A percentile compares a stretch with the other conserved stretches of the same genome.
phyloP scores from a whole-genome alignment of 169 alveolate species.

The Plasmodium ovale region DNA sequence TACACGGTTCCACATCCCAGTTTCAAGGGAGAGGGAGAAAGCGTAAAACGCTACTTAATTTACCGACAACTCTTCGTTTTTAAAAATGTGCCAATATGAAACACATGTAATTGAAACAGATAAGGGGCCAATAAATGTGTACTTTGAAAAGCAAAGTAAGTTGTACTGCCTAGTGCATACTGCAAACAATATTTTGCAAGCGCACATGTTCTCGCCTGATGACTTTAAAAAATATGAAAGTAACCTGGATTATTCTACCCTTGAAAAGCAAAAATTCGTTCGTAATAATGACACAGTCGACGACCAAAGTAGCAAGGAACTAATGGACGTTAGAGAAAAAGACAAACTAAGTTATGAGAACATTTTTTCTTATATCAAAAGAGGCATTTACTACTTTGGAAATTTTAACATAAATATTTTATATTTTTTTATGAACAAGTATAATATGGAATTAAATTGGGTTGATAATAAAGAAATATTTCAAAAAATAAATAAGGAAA shows the following conservation, averaged over 20 bases:
- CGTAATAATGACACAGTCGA: not conserved
- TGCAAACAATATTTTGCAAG: conserved; percentile 70
- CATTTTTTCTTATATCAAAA: conserved; percentile 28
- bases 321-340: not conserved
- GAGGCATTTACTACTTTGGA: conserved; percentile 61
- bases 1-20: too few species aligned
- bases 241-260: not conserved
- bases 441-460: conserved; percentile 56
- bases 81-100: conserved; percentile 61
- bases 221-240: conserved; percentile 53
- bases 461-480: conserved; percentile 68
- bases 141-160: conserved; percentile 64
- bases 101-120: conserved; percentile 47
- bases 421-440: conserved; percentile 60
- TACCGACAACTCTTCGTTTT: too few species aligned
- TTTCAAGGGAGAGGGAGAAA: too few species aligned
- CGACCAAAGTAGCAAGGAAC: not conserved
- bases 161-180: conserved; percentile 71
- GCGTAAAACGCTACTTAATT: too few species aligned
- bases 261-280: not conserved
- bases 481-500: conserved; percentile 27
- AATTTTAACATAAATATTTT: conserved; percentile 57
- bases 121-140: conserved; percentile 55
- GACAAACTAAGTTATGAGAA: not conserved
- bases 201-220: conserved; percentile 46